Evolutionary conservation across 371 early-diverging fungal species (phyloP), one percentile per base, ranked within the genome.

Genomic region (Rhizopus delemar): DNA sequence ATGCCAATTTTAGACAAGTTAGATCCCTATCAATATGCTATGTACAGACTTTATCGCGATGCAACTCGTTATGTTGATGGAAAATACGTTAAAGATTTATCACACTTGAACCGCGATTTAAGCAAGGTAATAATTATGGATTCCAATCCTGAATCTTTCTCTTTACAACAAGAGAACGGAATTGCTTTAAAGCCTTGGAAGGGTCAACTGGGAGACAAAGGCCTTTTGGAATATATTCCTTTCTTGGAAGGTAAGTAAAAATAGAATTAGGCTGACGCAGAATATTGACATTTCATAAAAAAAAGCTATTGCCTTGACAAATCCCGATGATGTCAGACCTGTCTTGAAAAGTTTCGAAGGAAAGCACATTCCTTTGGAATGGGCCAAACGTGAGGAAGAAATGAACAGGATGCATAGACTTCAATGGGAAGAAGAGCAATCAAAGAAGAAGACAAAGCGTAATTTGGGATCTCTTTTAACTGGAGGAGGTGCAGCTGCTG

Each of bases 71-170:
- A 92, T 62, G 77, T 86, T 15, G 87, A 94, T 62, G 92, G 94
- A 56, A 86, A 90, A 69, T 84, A 92, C 70, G 81, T 94, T 68
- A 95, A 96, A 84, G 99, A 99, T 77, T 62, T 99, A 59, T 81
- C 86, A 8, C 85, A 88, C 46, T 81, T 98, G 66, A 98, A 98
- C 82, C 90, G 99, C 59, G 97, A 97, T 78, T 71, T 93, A 61
- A 81, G 85, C 71, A 93, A 91, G 75, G 91, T 95, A 16, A 92
- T 98, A 53, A 86, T 96, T 56, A 85, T 98, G 75, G 98, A 97
- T 66, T 86, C 88, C 35, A 88, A 93, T 71, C 89, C 91, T 9
- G 88, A 89, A 15, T 81, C 89, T 8, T 90, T 85, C 78, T 71
- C 86, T 36, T 75, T 88, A 62, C 97, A 98, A 69, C 96, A 96